phyloP scores from a whole-genome alignment of 805 yeast species.

The Wickerhamiella siamensis region DNA sequence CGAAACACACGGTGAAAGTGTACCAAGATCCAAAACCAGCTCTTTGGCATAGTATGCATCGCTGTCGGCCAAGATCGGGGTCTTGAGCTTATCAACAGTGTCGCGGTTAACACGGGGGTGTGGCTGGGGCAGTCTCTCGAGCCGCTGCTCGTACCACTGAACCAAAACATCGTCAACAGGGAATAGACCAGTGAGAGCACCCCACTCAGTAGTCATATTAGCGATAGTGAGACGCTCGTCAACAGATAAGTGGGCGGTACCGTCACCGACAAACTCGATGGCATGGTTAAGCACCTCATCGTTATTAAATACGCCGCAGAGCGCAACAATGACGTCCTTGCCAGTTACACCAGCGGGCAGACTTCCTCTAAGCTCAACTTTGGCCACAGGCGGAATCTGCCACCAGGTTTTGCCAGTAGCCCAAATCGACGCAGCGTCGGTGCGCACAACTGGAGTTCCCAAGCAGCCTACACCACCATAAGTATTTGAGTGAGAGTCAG shows the following conservation, averaged over 20 bases:
- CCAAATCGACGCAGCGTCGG: slow-evolving; percentile 99
- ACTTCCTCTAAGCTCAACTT: slow-evolving; percentile 69
- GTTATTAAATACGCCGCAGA: slow-evolving; percentile 83
- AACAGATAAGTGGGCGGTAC: slow-evolving; percentile 18
- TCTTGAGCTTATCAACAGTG: slow-evolving; percentile 40
- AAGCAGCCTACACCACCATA: slow-evolving; percentile 93
- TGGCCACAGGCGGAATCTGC: slow-evolving; percentile 99
- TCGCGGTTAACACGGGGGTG: slow-evolving; percentile 71
- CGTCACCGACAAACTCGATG: slow-evolving; percentile 22
- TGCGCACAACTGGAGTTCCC: slow-evolving; percentile 96
- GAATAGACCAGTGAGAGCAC: slow-evolving; percentile 91
- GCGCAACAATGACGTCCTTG: slow-evolving; percentile 89
- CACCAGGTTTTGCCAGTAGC: slow-evolving; percentile 99
- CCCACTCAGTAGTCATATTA: slow-evolving; percentile 92
- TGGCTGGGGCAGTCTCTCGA: slow-evolving; percentile 42
- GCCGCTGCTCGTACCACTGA: slow-evolving; percentile 61
- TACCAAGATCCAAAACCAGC: slow-evolving; percentile 60
- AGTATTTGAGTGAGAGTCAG: slow-evolving; percentile 95
- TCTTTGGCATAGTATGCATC: slow-evolving; percentile 85
- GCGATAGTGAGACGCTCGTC: slow-evolving; percentile 59
- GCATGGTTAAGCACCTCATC: slow-evolving; percentile 76
- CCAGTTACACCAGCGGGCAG: slow-evolving; percentile 85
- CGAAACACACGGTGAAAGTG: slow-evolving; percentile 76
- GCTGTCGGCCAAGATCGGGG: slow-evolving; percentile 39
- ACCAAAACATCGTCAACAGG: slow-evolving; percentile 79